Base-by-base conservation (phyloP, 495 filamentous ascomycete genomes). In the Daldinia bambusicola region DNA sequence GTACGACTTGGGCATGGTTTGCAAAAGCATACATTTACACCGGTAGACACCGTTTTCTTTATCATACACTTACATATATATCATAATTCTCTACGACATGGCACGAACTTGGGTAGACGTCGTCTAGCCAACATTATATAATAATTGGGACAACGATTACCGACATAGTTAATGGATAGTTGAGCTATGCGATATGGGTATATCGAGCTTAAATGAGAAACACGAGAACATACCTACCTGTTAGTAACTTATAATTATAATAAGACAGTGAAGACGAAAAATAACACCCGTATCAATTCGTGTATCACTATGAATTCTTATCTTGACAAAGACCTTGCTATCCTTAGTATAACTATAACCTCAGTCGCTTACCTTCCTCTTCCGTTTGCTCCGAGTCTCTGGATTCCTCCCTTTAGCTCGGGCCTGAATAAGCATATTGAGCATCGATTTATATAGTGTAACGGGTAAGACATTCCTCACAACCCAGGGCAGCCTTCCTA, bases 401-500 rank as follows among this genome's bases (percentile, higher is more conserved):
- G 32, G 32, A 4, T 7, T 34, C 32, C 7, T 7, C 32, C 32
- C 32, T 34, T 34, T 34, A 34, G 7, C 32, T 34, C 32, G 32
- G 7, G 32, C 3, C 32, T 34, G 4, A 34, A 7, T 34, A 4
- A 34, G 3, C 7, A 34, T 34, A 34, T 34, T 7, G 7, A 34
- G 32, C 32, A 34, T 34, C 32, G 32, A 34, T 7, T 34, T 34
- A 7, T 34, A 34, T 4, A 50, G 50, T 12, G n/a, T 36, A n/a
- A n/a, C 34, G 50, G 14, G 6, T 4, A 41, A 63, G 43, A 60
- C 26, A 9, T 4, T 43, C 36, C 18, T 57, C 41, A 60, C 22
- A 12, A 66, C 43, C 0, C 18, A 60, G 31, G 34, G 55, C 13
- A 66, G 36, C 14, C 45, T 52, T 45, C 55, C 22, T n/a, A 66